Base-by-base conservation (phyloP, 768 basidiomycete species). In the Lepiota subincarnata region DNA sequence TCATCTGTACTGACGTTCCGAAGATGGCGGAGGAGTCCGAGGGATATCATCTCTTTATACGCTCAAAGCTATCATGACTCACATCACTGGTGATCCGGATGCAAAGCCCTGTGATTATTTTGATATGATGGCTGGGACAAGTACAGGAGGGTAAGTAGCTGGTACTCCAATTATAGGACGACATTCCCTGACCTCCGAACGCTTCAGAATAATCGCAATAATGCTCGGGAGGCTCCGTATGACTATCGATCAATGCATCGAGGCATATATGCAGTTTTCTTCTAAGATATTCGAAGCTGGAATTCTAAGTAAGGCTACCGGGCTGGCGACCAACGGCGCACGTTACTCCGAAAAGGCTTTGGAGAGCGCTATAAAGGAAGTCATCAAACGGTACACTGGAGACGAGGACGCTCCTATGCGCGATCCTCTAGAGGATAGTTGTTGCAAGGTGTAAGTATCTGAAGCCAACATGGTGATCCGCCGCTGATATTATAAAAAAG, bases 171-270 rank as follows among this genome's bases (percentile, higher is more conserved):
- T 35, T 2, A 11, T 2, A n/a, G 24, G 31, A 14, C 19, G 16
- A 28, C 7, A 26, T 18, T 41, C 14, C 13, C 24, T 24, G 24
- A 24, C 24, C 5, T 24, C 24, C 24, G 24, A 52, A 50, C 19
- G 52, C 10, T 26, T 28, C 19, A 68, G 66, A 3, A 40, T 73
- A 11, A 72, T 71, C 16, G 70, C 70, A 1, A 61, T 73, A 13
- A 72, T 73, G 70, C 64, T 73, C 6, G 70, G 72, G 8, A 63
- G 71, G 5, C 64, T 73, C 8, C 65, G 63, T 13, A 70, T 72
- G 67, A 39, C 68, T 0, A 55, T 74, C n/a, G 59, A 66, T 16
- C 62, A 74, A 43, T 70, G 68, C 52, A 67, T 68, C 36, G 40
- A 57, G 2, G 61, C 49, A 10, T 74, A 71, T 43, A 50, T 55